Base-by-base conservation (phyloP, 768 basidiomycete genomes). In the Sarcodon sp. region DNA sequence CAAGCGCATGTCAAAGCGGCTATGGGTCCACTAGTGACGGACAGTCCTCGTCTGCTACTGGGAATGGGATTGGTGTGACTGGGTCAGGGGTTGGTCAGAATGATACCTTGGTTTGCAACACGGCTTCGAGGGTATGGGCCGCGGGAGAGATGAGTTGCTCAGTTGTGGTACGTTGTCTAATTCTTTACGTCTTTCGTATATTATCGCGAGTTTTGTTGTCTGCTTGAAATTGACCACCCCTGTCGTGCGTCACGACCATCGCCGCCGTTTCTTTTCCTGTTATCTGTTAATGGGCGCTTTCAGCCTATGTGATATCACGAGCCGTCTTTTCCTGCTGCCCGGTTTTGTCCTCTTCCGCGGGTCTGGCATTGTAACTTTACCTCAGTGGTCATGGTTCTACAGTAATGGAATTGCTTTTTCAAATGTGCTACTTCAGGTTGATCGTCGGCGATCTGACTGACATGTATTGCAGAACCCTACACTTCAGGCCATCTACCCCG, bases 91-190 rank as follows among this genome's bases (percentile, higher is more conserved):
- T 45, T 47, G 67, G 68, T 6, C 60, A 70, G 36, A 87, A 91
- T 52, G 62, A 71, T n/a, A 81, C 81, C 3, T 58, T 93, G 53
- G 72, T 77, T 2, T 94, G 91, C 65, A 89, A 79, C 55, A 74
- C 73, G 9, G 55, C 70, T 7, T 73, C 89, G 0, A 69, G 70
- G 44, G 85, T 92, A 7, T 94, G 74, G 56, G 80, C 90, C 1
- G 73, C 83, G 2, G 75, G 87, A 3, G 79, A 91, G 60, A 79
- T 93, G 71, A 87, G 86, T 53, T 97, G 93, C 64, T 66, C 71
- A 47, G 90, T 94, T 10, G 69, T 76, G 49, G 90, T 90, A 64
- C 47, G 83, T 74, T 2, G n/a, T 12, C 8, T 34, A 27, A 27
- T 4, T 4, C 33, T 18, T n/a, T n/a, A 2, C 36, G 1, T 7